Evolutionary conservation across 73 alveolate species (phyloP).

Genomic region (Paramecium sonneborni): DNA sequence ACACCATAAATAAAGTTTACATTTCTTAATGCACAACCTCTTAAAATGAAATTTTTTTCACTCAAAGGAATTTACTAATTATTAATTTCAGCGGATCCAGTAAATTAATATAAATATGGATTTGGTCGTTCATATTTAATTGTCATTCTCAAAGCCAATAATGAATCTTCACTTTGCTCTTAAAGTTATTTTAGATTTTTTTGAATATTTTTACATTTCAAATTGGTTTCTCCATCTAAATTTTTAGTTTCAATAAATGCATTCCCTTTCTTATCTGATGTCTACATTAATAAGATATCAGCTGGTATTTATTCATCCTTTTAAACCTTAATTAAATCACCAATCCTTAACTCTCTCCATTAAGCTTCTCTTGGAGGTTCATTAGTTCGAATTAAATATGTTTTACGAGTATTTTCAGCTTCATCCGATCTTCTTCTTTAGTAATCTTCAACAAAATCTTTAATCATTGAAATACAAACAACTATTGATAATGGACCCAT

Average conservation of each 20-base stretch:
- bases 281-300: conserved; percentile 78
- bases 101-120: conserved; percentile 52
- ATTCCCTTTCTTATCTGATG: conserved; percentile 78
- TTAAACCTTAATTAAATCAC: conserved; percentile 36
- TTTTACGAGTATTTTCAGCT: conserved; percentile 80
- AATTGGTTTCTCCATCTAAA: conserved; percentile 88
- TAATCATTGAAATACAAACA: conserved; percentile 83
- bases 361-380: background rate
- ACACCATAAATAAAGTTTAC: conserved; percentile 73
- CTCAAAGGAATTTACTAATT: conserved; percentile 30
- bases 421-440: conserved; percentile 82
- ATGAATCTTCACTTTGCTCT: conserved; percentile 67
- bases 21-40: conserved; percentile 76
- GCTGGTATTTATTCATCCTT: conserved; percentile 80
- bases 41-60: conserved; percentile 61
- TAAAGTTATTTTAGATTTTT: conserved; percentile 57
- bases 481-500: conserved; percentile 67
- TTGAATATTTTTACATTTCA: conserved; percentile 65
- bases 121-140: conserved; percentile 64
- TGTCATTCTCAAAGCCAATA: conserved; percentile 44
- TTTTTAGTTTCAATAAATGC: conserved; percentile 90
- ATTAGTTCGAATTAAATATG: background rate
- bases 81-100: conserved; percentile 50
- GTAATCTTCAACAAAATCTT: conserved; percentile 94
- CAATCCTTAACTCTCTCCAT: conserved; percentile 34